Conservation (phyloP, 768 basidiomycete species). For the Pisolithus marmoratus region DNA sequence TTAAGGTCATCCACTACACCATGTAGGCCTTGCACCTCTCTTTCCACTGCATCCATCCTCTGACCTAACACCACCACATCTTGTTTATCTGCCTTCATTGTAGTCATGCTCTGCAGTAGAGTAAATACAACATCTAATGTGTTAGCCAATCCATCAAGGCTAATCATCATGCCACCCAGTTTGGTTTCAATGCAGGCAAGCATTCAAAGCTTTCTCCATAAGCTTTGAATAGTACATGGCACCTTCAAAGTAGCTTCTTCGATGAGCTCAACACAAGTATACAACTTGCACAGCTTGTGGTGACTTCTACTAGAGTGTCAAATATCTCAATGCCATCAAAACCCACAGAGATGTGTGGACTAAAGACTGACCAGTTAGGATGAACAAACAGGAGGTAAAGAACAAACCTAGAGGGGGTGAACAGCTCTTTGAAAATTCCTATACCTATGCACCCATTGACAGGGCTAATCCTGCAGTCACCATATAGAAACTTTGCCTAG, state of each 20-base stretch:
- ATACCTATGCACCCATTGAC: conserved; percentile 94
- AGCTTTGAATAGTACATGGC: neutral
- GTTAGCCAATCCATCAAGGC: too few species aligned
- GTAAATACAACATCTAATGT: too few species aligned
- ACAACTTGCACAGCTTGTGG: conserved; percentile 95
- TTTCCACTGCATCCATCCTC: too few species aligned
- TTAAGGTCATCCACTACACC: too few species aligned
- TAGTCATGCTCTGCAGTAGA: too few species aligned
- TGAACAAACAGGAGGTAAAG: neutral
- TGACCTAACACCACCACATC: too few species aligned
- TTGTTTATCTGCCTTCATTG: too few species aligned
- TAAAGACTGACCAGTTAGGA: conserved; percentile 24
- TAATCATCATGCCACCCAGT: too few species aligned
- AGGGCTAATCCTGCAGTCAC: conserved; percentile 91
- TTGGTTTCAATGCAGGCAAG: too few species aligned
- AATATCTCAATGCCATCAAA: conserved; percentile 99
- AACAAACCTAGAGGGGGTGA: conserved; percentile 85
- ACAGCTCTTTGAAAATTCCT: conserved; percentile 95
- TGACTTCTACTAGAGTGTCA: conserved; percentile 96
- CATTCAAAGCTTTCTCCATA: neutral
- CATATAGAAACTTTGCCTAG: conserved; percentile 87
- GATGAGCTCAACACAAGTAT: conserved; percentile 88
- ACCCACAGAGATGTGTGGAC: conserved; percentile 97
- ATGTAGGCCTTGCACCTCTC: too few species aligned
- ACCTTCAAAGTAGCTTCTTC: conserved; percentile 97